Evolutionary conservation across 176 grass and related monocot genomes (phyloP).

Genomic region (Pontederia paniculata): DNA sequence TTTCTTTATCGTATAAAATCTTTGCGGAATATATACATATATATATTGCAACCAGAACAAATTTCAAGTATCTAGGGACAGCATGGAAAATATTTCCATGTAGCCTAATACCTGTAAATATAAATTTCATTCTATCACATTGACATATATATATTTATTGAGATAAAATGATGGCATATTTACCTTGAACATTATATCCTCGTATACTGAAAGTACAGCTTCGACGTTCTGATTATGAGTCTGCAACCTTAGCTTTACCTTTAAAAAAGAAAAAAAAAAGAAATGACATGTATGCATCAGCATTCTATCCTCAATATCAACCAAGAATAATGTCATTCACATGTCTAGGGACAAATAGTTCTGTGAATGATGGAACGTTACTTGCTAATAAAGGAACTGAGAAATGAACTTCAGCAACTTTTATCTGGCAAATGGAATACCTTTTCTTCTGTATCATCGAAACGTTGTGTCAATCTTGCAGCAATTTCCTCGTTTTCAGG

Average conservation of each 20-base stretch:
- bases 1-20: no score
- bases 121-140: not conserved
- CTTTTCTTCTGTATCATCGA: slow-evolving; percentile 99
- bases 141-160: not conserved
- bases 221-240: slow-evolving; percentile 91
- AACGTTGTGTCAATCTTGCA: slow-evolving; percentile 77
- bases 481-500: slow-evolving; percentile 95
- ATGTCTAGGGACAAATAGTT: not conserved
- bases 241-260: slow-evolving; percentile 83
- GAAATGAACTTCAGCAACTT: no score
- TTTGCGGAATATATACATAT: no score
- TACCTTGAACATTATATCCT: slow-evolving; percentile 54
- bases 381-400: no score
- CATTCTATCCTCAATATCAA: not conserved
- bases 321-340: not conserved
- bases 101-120: no score
- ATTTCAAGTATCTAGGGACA: no score
- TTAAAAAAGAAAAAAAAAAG: slow-evolving; percentile 8
- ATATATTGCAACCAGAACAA: no score
- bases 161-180: slow-evolving; percentile 4
- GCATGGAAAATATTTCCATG: no score
- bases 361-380: no score
- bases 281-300: not conserved
- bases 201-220: slow-evolving; percentile 66
- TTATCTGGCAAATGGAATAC: slow-evolving; percentile 25